These are phyloP conservation scores for Paraconiothyrium sp. DNA, from an alignment of 2,329 filamentous ascomycete species.

Conservation along the genomic window DNA sequence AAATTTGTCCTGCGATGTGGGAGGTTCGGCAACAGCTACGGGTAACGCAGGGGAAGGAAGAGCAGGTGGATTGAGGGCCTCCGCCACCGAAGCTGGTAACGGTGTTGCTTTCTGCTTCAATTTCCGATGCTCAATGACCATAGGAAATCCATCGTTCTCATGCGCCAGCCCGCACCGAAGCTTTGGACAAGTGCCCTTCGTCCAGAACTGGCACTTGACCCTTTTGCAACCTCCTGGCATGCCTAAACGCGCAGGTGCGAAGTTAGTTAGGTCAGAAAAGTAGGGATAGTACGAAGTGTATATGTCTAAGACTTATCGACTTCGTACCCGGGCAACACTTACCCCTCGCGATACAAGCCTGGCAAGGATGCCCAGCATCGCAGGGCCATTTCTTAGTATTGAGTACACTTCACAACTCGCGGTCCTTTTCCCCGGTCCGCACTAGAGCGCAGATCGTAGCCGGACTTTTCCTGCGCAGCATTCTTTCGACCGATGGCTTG, in stretches of 20 bases:
- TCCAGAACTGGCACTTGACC: conserved; percentile 8
- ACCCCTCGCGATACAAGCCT: neutral
- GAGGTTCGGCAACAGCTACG: neutral
- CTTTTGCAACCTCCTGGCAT: conserved; percentile 3
- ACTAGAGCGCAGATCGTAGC: neutral
- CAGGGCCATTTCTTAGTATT: conserved; percentile 8
- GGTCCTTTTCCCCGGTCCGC: neutral
- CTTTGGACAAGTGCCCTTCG: conserved; percentile 3
- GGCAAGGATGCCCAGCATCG: conserved; percentile 6
- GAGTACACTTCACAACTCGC: conserved; percentile 7
- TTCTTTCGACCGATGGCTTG: neutral
- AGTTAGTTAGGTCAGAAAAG: too few species aligned
- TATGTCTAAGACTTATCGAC: too few species aligned
- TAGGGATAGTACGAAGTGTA: too few species aligned
- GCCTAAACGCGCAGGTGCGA: neutral
- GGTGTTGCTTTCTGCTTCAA: conserved; percentile 1
- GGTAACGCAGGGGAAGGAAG: neutral
- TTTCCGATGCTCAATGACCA: conserved; percentile 5
- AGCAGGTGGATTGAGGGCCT: neutral
- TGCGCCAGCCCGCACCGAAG: conserved; percentile 3
- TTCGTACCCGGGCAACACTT: too few species aligned
- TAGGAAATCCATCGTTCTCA: neutral
- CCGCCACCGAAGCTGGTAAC: neutral
- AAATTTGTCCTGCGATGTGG: neutral
- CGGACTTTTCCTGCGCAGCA: neutral